Percentiles rank a stretch among this genome's conserved stretches.
Conservation (phyloP, 306 rosid genomes). For the Prunus padus region DNA sequence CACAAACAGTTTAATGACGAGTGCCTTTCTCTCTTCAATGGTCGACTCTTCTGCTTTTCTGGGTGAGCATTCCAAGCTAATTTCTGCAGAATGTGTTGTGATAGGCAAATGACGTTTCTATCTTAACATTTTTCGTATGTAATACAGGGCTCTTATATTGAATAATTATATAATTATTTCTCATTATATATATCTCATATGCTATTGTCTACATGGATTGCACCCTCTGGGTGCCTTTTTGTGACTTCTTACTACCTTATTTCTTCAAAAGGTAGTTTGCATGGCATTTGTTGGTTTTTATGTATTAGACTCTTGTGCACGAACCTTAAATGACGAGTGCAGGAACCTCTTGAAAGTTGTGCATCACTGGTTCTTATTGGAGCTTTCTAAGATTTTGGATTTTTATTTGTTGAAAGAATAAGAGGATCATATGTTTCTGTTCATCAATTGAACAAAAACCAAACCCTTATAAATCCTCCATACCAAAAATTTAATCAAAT, state of each 20-base stretch:
- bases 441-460: not conserved
- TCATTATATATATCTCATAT: not conserved
- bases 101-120: too few relatives aligned
- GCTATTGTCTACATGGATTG: too few relatives aligned
- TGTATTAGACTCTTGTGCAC: too few relatives aligned
- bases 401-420: not conserved
- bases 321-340: too few relatives aligned
- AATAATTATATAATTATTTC: not conserved
- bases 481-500: too few relatives aligned
- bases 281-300: too few relatives aligned
- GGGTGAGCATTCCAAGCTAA: slow-evolving; percentile 46
- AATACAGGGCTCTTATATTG: not conserved
- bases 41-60: slow-evolving; percentile 59
- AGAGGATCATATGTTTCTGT: not conserved
- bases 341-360: not conserved
- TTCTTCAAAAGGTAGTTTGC: too few relatives aligned
- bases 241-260: too few relatives aligned
- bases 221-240: too few relatives aligned
- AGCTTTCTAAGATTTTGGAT: not conserved
- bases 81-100: not conserved
- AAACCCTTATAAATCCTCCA: too few relatives aligned
- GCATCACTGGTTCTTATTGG: not conserved
- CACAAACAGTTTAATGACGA: slow-evolving; percentile 45
- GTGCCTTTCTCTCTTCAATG: slow-evolving; percentile 45
- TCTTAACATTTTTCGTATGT: not conserved